A percentile compares a stretch with the other conserved stretches of the same genome.
These are phyloP conservation scores for Avena sativa DNA, from an alignment of 176 grass and related monocot species.

Conservation along the genomic window DNA sequence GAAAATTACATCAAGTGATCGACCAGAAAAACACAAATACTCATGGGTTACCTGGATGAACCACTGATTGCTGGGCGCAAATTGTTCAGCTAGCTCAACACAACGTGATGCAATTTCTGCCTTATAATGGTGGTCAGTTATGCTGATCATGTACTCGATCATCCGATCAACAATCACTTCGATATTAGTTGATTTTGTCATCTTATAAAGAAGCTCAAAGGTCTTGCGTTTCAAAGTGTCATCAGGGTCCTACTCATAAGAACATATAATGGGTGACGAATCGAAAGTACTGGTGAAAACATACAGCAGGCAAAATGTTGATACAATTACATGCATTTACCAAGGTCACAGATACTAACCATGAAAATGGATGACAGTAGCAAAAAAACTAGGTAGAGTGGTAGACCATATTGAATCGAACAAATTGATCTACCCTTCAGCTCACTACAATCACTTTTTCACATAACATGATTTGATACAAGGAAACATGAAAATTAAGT, in stretches of 20 bases:
- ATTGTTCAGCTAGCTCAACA: conserved; percentile 99
- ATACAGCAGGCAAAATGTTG: neutral
- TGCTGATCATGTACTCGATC: conserved; percentile 98
- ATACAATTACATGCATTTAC: conserved; percentile 24
- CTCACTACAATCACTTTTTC: neutral
- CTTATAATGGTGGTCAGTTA: conserved; percentile 97
- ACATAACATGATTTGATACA: neutral
- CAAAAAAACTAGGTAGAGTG: conserved; percentile 13
- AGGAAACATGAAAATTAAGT: neutral
- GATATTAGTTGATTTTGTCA: conserved; percentile 99
- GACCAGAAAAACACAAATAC: neutral
- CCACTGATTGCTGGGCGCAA: conserved; percentile 99
- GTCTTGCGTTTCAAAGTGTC: conserved; percentile 99
- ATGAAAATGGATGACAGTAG: neutral
- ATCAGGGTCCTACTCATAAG: conserved; percentile 83
- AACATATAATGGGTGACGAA: conserved; percentile 40
- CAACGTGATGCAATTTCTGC: conserved; percentile 98
- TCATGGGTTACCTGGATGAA: conserved; percentile 77
- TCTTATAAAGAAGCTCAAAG: conserved; percentile 99
- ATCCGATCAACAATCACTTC: conserved; percentile 99
- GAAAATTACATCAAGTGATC: neutral
- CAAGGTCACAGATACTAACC: conserved; percentile 21
- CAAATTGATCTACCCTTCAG: neutral
- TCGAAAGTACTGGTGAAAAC: neutral
- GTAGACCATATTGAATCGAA: neutral